Percentiles rank a stretch among this genome's conserved stretches.
These are phyloP conservation scores for Taxillus chinensis DNA, from an alignment of 164 flowering plant genomes.

Conservation along the genomic window DNA sequence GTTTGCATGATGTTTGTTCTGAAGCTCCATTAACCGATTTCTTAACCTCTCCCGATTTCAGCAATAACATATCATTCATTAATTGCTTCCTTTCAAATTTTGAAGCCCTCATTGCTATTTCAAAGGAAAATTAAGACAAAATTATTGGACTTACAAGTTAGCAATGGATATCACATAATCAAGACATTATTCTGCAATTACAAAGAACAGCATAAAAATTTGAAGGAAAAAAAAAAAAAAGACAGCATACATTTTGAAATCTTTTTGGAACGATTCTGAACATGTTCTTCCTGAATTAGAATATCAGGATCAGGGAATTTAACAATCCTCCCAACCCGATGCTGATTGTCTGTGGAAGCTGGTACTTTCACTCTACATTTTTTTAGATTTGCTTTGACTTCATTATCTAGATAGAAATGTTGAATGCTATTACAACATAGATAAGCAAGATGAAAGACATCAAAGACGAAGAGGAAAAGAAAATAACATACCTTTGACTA, in stretches of 20 bases:
- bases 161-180: background rate
- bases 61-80: slow-evolving; percentile 14
- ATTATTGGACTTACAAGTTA: no score
- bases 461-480: no score
- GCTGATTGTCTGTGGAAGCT: slow-evolving; percentile 3
- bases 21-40: slow-evolving; percentile 19
- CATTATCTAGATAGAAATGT: slow-evolving; percentile 17
- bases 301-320: slow-evolving; percentile 10
- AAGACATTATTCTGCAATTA: background rate
- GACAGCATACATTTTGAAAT: slow-evolving; percentile 17
- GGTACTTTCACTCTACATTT: slow-evolving; percentile 9
- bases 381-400: slow-evolving; percentile 11
- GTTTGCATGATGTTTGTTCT: slow-evolving; percentile 21
- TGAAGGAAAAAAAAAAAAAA: background rate
- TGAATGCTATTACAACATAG: background rate
- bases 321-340: slow-evolving; percentile 15
- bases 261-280: slow-evolving; percentile 11
- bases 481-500: slow-evolving; percentile 28
- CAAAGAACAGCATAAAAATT: background rate
- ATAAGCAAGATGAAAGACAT: background rate
- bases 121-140: no score
- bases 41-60: slow-evolving; percentile 19
- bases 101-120: slow-evolving; percentile 28
- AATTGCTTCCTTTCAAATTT: slow-evolving; percentile 37
- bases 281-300: slow-evolving; percentile 9